These are phyloP conservation scores for Glomus cerebriforme DNA, from an alignment of 192 early-diverging fungal genomes.

Conservation along the genomic window DNA sequence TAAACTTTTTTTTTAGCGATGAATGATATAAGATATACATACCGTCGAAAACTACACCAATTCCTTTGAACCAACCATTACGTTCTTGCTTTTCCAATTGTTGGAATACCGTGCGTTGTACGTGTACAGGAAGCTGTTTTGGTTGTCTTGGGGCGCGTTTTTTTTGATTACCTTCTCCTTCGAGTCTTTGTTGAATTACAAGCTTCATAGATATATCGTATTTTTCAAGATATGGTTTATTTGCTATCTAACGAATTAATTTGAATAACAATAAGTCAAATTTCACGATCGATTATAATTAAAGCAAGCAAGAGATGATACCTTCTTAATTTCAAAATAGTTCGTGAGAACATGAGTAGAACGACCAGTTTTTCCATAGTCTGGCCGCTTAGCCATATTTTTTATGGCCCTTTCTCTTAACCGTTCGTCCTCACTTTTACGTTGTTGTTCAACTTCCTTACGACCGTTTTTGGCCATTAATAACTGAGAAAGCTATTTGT, in stretches of 20 bases:
- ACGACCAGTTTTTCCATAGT: conserved; percentile 7
- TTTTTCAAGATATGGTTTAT: conserved; percentile 6
- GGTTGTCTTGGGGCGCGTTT: not conserved
- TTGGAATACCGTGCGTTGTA: conserved; percentile 16
- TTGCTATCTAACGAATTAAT: not conserved
- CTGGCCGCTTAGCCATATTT: conserved; percentile 25
- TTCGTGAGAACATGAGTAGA: not conserved
- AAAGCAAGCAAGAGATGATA: not conserved
- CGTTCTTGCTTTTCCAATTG: conserved; percentile 25
- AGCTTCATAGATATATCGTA: conserved; percentile 9
- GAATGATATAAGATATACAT: not conserved
- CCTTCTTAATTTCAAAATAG: conserved; percentile 29
- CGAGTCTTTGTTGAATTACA: not conserved
- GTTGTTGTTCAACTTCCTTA: not conserved
- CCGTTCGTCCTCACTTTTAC: not conserved
- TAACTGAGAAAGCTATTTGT: not conserved
- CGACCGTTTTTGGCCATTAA: not conserved
- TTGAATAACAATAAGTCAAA: not conserved
- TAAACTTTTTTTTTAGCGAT: too few relatives aligned
- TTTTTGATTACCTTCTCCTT: not conserved
- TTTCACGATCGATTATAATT: not conserved
- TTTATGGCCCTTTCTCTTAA: conserved; percentile 17
- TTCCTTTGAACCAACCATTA: conserved; percentile 12
- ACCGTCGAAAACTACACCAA: conserved; percentile 15
- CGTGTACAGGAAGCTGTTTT: not conserved